Evolutionary conservation across 179 eudicot genomes (phyloP).

Genomic region (Sideroxylon spinosum): DNA sequence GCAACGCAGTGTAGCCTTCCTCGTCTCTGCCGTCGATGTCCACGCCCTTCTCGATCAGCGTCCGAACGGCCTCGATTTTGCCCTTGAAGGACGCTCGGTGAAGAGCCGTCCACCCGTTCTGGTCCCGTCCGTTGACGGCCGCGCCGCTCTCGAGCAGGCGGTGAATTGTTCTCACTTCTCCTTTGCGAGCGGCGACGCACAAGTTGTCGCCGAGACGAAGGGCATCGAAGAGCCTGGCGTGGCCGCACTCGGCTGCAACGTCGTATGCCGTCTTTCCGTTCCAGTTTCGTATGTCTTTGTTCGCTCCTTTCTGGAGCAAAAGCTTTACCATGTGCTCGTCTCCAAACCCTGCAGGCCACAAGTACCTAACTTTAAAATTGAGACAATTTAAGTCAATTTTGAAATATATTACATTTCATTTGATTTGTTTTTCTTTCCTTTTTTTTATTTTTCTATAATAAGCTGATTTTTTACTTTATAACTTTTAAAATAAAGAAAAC

Average conservation of each 20-base stretch:
- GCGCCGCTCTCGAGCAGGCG: constrained; percentile 41
- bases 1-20: constrained; percentile 48
- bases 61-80: constrained; percentile 23
- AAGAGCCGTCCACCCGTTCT: constrained; percentile 48
- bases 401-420: no score
- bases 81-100: constrained; percentile 51
- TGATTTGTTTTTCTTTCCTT: no score
- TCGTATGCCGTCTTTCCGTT: constrained; percentile 38
- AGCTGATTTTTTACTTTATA: no score
- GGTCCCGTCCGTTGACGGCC: constrained; percentile 37
- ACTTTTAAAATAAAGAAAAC: no score
- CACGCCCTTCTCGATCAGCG: constrained; percentile 32
- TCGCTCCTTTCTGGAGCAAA: constrained; percentile 42
- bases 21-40: constrained; percentile 37
- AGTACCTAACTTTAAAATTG: no score
- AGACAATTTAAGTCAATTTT: no score
- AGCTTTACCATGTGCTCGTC: constrained; percentile 52
- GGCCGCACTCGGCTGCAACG: constrained; percentile 43
- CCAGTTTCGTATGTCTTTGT: constrained; percentile 35
- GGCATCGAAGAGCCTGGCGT: constrained; percentile 34
- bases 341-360: constrained; percentile 15
- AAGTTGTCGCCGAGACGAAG: constrained; percentile 41
- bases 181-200: constrained; percentile 40
- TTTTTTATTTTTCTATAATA: no score
- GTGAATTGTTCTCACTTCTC: constrained; percentile 38